These are phyloP conservation scores for Candida ortonii DNA, from an alignment of 805 yeast genomes.

Conservation along the genomic window DNA sequence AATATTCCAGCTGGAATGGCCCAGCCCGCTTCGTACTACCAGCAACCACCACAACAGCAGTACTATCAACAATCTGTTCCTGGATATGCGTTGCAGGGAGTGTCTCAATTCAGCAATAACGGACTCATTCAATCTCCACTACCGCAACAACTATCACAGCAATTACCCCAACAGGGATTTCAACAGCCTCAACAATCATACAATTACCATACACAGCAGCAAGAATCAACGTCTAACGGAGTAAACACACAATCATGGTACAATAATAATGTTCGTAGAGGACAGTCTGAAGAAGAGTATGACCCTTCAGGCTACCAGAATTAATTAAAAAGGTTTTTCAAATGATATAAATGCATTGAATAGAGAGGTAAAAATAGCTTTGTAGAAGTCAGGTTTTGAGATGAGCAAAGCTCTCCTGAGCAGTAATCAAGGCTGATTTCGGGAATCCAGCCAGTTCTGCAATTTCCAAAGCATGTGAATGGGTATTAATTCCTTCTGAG, in stretches of 20 bases:
- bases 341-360: constrained; percentile 1
- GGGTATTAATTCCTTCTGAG: constrained; percentile 62
- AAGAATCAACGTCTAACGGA: no score
- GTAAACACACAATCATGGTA: background rate
- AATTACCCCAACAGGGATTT: constrained; percentile 7
- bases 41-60: constrained; percentile 5
- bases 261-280: no score
- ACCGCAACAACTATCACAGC: constrained; percentile 17
- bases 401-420: constrained; percentile 35
- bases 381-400: constrained; percentile 7
- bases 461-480: constrained; percentile 74
- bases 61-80: background rate
- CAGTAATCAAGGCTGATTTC: constrained; percentile 48
- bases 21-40: constrained; percentile 4
- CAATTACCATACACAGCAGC: constrained; percentile 1
- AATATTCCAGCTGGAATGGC: background rate
- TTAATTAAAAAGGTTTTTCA: constrained; percentile 3
- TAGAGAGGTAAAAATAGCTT: no score
- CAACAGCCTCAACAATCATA: background rate
- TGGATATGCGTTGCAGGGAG: no score
- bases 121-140: background rate
- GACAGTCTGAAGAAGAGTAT: constrained; percentile 22
- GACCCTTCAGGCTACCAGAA: constrained; percentile 16
- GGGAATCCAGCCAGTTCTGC: constrained; percentile 85
- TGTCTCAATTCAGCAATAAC: constrained; percentile 1